Conservation (phyloP, 108 stramenopile genomes). For the Skeletonema marinoi region DNA sequence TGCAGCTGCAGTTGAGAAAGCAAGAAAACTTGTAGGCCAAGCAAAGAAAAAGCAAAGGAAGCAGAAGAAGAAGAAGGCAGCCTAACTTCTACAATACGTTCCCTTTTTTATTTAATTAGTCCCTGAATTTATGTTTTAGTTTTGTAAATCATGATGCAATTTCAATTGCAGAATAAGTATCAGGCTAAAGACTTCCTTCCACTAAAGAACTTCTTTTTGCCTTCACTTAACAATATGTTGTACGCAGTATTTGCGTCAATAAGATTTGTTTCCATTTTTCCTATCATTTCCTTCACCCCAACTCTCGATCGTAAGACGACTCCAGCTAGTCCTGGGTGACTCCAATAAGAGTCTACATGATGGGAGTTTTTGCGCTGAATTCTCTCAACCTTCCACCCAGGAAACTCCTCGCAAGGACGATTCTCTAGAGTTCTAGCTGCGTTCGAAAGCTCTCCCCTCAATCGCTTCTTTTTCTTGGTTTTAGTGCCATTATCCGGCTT, state of each 20-base stretch:
- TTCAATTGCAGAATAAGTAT: not conserved
- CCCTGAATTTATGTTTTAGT: not conserved
- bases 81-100: not conserved
- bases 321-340: conserved; percentile 6
- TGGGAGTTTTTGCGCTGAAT: conserved; percentile 5
- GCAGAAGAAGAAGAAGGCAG: conserved; percentile 52
- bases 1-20: conserved; percentile 56
- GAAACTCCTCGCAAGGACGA: conserved; percentile 5
- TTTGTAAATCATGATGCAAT: not conserved
- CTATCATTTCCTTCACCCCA: conserved; percentile 14
- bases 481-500: not conserved
- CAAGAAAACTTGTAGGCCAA: conserved; percentile 56
- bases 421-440: not conserved
- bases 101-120: not conserved
- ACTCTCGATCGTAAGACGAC: conserved; percentile 15
- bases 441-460: not conserved
- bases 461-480: not conserved
- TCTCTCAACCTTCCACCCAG: conserved; percentile 22
- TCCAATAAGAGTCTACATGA: conserved; percentile 21
- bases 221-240: not conserved
- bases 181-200: not conserved
- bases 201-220: not conserved
- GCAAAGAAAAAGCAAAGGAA: conserved; percentile 66
- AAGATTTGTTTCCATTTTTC: conserved; percentile 2
- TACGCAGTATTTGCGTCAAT: not conserved